Conservation (phyloP, 352 stramenopile species). For the Pythium rhizo-oryzae region DNA sequence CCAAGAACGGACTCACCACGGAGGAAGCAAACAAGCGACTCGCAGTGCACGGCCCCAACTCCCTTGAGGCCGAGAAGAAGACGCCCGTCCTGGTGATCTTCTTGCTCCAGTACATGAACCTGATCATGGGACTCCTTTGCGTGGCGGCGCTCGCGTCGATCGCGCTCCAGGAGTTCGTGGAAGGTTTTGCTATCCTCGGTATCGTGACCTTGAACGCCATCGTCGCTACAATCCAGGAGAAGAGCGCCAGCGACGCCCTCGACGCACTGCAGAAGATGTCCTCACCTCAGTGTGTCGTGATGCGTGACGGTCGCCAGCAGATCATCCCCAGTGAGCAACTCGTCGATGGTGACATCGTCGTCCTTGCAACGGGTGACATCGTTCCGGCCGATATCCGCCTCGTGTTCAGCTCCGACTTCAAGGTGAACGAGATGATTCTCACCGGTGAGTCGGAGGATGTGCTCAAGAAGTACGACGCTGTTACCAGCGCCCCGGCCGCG, state of each 20-base stretch:
- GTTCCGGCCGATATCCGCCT: slow-evolving; percentile 81
- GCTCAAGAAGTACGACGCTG: slow-evolving; percentile 28
- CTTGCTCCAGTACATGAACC: slow-evolving; percentile 74
- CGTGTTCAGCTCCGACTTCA: slow-evolving; percentile 49
- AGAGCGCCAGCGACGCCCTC: slow-evolving; percentile 68
- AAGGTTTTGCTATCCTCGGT: slow-evolving; percentile 68
- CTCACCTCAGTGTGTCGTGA: slow-evolving; percentile 43
- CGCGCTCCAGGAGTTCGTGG: slow-evolving; percentile 66
- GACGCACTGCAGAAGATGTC: slow-evolving; percentile 77
- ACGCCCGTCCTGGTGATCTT: slow-evolving; percentile 62
- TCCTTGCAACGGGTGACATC: slow-evolving; percentile 70
- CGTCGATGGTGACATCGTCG: slow-evolving; percentile 47
- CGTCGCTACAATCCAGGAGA: slow-evolving; percentile 70
- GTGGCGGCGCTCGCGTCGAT: slow-evolving; percentile 64
- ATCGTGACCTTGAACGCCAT: slow-evolving; percentile 77
- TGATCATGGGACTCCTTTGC: slow-evolving; percentile 75
- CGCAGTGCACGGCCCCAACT: slow-evolving; percentile 45
- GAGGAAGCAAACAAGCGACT: slow-evolving; percentile 42
- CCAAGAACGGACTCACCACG: slow-evolving; percentile 37
- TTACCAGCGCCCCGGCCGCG: background rate
- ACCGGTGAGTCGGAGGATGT: slow-evolving; percentile 76
- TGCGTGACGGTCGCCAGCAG: slow-evolving; percentile 32
- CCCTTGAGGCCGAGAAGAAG: slow-evolving; percentile 59
- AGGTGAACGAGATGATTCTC: slow-evolving; percentile 84
- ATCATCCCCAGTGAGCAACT: slow-evolving; percentile 38